These are phyloP conservation scores for Heterobasidion parviporum DNA, from an alignment of 1,284 basidiomycete genomes.

Conservation along the genomic window DNA sequence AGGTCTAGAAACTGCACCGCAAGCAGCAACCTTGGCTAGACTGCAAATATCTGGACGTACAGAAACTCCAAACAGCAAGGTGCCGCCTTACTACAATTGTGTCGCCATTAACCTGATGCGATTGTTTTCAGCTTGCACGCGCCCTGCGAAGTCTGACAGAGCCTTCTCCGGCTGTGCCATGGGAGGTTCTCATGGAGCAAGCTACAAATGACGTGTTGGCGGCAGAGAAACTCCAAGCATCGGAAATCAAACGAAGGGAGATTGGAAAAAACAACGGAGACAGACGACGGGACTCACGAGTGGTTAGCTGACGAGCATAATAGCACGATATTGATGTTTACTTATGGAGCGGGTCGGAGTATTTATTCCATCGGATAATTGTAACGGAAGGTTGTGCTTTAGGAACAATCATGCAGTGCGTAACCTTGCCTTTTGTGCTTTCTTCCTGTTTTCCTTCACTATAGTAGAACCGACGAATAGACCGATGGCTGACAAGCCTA, in stretches of 20 bases:
- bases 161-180: constrained; percentile 7
- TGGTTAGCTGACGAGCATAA: not conserved
- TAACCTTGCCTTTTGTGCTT: constrained; percentile 45
- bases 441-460: constrained; percentile 65
- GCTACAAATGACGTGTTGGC: constrained; percentile 10
- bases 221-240: constrained; percentile 12
- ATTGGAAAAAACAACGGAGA: constrained; percentile 1
- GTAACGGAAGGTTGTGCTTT: too few species aligned
- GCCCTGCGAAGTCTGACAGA: constrained; percentile 8
- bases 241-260: constrained; percentile 6
- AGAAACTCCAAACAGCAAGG: constrained; percentile 11
- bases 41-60: constrained; percentile 22
- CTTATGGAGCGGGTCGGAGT: too few species aligned
- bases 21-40: constrained; percentile 40
- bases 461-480: constrained; percentile 74
- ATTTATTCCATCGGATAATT: too few species aligned
- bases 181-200: constrained; percentile 10
- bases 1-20: constrained; percentile 43
- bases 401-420: constrained; percentile 38
- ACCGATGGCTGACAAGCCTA: constrained; percentile 73
- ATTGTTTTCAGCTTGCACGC: constrained; percentile 6
- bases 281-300: constrained; percentile 8
- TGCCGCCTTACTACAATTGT: not conserved
- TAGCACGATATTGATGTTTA: too few species aligned
- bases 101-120: not conserved